phyloP scores from a whole-genome alignment of 2,329 filamentous ascomycete genomes.

The Phaeosphaeriaceae sp. region DNA sequence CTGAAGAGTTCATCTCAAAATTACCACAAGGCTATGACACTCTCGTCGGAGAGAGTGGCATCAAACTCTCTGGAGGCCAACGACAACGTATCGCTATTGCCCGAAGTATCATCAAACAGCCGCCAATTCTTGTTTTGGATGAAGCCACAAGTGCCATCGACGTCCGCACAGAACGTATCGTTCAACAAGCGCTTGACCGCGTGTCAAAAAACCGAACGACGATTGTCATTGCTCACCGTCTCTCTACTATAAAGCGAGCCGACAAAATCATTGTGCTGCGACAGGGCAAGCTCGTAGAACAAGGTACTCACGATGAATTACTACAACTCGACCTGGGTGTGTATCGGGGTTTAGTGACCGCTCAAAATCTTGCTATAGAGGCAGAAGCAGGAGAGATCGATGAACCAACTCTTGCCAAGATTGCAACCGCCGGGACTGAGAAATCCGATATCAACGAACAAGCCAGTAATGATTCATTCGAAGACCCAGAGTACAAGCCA shows the following conservation, averaged over 20 bases:
- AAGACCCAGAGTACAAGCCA: conserved; percentile 38
- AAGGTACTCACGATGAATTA: conserved; percentile 77
- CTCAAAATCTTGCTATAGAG: conserved; percentile 43
- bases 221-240: conserved; percentile 78
- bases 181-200: conserved; percentile 65
- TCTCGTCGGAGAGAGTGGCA: conserved; percentile 76
- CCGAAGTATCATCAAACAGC: conserved; percentile 70
- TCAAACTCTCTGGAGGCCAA: conserved; percentile 82
- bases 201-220: conserved; percentile 70
- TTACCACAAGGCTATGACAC: conserved; percentile 70
- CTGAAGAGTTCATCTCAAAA: conserved; percentile 46
- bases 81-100: conserved; percentile 82
- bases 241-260: conserved; percentile 78
- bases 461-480: conserved; percentile 7
- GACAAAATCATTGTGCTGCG: conserved; percentile 80
- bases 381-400: conserved; percentile 26
- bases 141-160: conserved; percentile 76
- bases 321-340: conserved; percentile 65
- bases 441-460: conserved; percentile 10
- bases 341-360: conserved; percentile 70
- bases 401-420: conserved; percentile 19
- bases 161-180: conserved; percentile 58
- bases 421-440: conserved; percentile 22
- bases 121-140: conserved; percentile 72
- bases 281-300: conserved; percentile 72